These are phyloP conservation scores for Melampsora americana DNA, from an alignment of 1,284 basidiomycete genomes.

Conservation along the genomic window DNA sequence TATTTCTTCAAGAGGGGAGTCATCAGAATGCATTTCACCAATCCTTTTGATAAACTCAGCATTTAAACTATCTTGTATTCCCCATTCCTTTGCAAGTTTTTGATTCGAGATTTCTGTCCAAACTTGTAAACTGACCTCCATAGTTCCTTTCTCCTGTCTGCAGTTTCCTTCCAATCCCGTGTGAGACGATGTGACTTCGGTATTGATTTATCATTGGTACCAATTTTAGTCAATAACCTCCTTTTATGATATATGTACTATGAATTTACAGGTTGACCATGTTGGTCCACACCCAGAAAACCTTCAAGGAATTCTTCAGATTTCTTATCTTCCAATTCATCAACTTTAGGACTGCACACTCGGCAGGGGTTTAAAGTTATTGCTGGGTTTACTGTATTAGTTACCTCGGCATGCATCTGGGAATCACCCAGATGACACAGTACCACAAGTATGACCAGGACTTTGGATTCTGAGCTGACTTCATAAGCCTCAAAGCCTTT, in stretches of 20 bases:
- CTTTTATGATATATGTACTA: not conserved
- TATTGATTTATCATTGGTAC: too few species aligned
- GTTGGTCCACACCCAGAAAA: not conserved
- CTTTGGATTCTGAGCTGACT: not conserved
- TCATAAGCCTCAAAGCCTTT: constrained; percentile 2
- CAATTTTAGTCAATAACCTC: too few species aligned
- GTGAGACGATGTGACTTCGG: too few species aligned
- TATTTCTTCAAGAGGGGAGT: too few species aligned
- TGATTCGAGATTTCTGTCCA: too few species aligned
- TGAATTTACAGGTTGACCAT: not conserved
- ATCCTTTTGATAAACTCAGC: too few species aligned
- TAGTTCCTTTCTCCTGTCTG: too few species aligned
- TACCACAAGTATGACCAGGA: not conserved
- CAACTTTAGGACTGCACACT: not conserved
- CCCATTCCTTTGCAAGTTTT: too few species aligned
- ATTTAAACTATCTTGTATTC: too few species aligned
- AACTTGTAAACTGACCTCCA: too few species aligned
- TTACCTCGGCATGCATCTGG: constrained; percentile 3
- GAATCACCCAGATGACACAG: not conserved
- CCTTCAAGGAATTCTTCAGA: not conserved
- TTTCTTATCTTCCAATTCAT: not conserved
- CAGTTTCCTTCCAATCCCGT: too few species aligned
- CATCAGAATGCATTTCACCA: too few species aligned
- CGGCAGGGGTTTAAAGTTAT: not conserved
- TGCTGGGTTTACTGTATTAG: constrained; percentile 10